These are phyloP conservation scores for Alloteropsis angusta DNA, from an alignment of 202 grass and related monocot genomes.

Conservation along the genomic window DNA sequence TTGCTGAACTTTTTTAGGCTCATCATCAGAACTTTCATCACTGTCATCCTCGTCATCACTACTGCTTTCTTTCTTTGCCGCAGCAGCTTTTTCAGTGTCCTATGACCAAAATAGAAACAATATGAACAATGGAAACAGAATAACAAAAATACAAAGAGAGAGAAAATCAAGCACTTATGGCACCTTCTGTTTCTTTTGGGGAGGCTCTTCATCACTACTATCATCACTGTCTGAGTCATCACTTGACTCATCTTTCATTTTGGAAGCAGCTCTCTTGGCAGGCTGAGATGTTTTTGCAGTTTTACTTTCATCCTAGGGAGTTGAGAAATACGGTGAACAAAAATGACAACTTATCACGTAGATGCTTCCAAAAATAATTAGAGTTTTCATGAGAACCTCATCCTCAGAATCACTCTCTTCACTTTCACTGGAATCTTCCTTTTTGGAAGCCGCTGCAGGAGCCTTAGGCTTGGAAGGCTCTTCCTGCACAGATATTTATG, in stretches of 20 bases:
- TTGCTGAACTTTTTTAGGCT: neutral
- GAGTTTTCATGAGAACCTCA: neutral
- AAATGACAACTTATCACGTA: neutral
- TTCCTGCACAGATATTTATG: neutral
- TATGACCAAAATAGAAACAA: neutral
- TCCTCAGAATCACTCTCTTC: constrained; percentile 45
- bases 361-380: neutral
- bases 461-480: constrained; percentile 3
- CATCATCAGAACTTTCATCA: constrained; percentile 36
- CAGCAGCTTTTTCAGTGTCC: constrained; percentile 9
- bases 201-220: constrained; percentile 51
- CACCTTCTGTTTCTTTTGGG: constrained; percentile 60
- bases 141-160: neutral
- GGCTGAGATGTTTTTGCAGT: constrained; percentile 1
- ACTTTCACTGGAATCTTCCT: constrained; percentile 21
- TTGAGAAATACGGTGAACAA: neutral
- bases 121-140: neutral
- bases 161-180: neutral
- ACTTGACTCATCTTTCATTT: constrained; percentile 46
- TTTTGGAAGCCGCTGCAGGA: constrained; percentile 11
- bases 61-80: constrained; percentile 29
- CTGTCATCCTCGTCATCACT: constrained; percentile 33
- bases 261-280: constrained; percentile 17
- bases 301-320: constrained; percentile 25
- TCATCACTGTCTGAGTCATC: constrained; percentile 50